These are phyloP conservation scores for Epicoccum sorghinum DNA, from an alignment of 2,329 filamentous ascomycete species.

Conservation along the genomic window DNA sequence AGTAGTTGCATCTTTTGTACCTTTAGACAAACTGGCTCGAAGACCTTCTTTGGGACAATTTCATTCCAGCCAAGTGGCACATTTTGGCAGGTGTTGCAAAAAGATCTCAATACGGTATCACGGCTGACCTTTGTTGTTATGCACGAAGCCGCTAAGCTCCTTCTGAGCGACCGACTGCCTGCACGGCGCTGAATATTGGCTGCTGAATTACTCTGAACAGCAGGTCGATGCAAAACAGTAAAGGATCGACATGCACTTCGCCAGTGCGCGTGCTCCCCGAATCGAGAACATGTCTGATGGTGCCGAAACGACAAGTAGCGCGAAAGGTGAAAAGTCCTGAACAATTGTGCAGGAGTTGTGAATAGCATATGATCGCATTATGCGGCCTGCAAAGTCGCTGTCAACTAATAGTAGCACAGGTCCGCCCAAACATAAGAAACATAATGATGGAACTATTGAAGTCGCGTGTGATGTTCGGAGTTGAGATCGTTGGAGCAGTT, in stretches of 20 bases:
- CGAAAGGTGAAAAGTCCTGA: conserved; percentile 4
- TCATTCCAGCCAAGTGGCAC: conserved; percentile 1
- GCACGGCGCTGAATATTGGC: conserved; percentile 22
- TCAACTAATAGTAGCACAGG: background rate
- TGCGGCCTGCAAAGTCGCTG: background rate
- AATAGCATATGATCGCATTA: conserved; percentile 17
- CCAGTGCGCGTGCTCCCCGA: conserved; percentile 29
- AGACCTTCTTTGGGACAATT: background rate
- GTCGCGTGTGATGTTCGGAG: conserved; percentile 1
- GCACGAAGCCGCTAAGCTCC: conserved; percentile 38
- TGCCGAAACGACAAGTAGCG: conserved; percentile 4
- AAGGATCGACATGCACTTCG: conserved; percentile 24
- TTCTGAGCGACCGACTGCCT: conserved; percentile 26
- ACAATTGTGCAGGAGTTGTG: conserved; percentile 8
- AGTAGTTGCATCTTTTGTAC: background rate
- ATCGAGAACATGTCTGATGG: conserved; percentile 19
- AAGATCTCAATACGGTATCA: background rate
- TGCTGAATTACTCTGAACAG: conserved; percentile 20
- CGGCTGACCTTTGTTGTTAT: conserved; percentile 38
- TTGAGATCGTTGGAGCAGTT: conserved; percentile 2
- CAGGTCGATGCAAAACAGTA: conserved; percentile 27
- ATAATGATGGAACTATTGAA: background rate
- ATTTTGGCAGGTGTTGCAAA: background rate
- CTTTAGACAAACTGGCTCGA: too few relatives aligned
- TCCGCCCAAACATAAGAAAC: background rate